Conservation (phyloP, 2,329 filamentous ascomycete species). For the Scolecobasidium constrictum region DNA sequence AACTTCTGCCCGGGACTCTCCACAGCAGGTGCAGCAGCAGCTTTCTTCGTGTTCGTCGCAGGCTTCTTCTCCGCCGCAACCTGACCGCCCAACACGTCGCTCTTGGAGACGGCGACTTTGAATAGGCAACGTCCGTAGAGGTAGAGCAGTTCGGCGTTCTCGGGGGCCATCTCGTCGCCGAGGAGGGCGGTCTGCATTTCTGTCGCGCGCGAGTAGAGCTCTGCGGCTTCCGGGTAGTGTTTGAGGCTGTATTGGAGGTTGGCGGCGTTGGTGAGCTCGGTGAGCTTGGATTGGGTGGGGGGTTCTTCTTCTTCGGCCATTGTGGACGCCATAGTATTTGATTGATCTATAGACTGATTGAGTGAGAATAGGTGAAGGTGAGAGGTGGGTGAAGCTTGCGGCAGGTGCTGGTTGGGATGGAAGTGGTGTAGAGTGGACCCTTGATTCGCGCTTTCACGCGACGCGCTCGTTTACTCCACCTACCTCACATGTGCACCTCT, state of each 20-base stretch:
- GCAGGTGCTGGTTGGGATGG: no score
- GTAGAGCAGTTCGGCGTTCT: constrained; percentile 90
- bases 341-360: neutral
- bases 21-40: constrained; percentile 14
- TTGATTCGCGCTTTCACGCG: no score
- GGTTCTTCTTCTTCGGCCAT: constrained; percentile 15
- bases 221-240: constrained; percentile 75
- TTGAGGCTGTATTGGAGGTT: constrained; percentile 80
- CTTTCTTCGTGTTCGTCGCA: constrained; percentile 30
- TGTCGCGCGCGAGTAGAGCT: constrained; percentile 79
- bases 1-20: constrained; percentile 27
- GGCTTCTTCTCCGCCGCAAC: constrained; percentile 47
- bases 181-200: constrained; percentile 86
- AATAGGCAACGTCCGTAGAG: constrained; percentile 89
- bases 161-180: constrained; percentile 69
- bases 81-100: constrained; percentile 81
- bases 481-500: no score
- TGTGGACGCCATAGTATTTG: neutral
- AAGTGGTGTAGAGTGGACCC: no score
- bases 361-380: no score
- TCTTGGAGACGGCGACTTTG: constrained; percentile 87
- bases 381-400: no score
- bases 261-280: constrained; percentile 69
- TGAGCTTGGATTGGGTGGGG: constrained; percentile 44
- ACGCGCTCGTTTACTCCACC: no score